Percentiles rank a stretch among this genome's conserved stretches.
These are phyloP conservation scores for Exophiala viscosa DNA, from an alignment of 2,329 filamentous ascomycete species.

Conservation along the genomic window DNA sequence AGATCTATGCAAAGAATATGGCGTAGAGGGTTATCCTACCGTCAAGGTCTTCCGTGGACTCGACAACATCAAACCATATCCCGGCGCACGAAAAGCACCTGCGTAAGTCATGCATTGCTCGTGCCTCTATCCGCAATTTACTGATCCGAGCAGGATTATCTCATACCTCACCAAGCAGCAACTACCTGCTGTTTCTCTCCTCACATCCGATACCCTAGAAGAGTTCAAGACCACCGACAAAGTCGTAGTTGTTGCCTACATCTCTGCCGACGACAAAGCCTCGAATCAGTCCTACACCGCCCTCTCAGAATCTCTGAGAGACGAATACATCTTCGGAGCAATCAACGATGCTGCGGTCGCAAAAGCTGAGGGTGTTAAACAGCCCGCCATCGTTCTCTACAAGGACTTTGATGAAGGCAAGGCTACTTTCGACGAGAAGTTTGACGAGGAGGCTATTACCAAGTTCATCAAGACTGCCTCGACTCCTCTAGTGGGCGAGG, in stretches of 20 bases:
- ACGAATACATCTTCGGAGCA: conserved; percentile 88
- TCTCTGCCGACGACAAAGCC: conserved; percentile 73
- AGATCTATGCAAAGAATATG: conserved; percentile 83
- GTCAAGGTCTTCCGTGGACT: conserved; percentile 96
- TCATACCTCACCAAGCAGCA: conserved; percentile 99
- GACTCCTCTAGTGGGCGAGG: conserved; percentile 88
- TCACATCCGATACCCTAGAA: conserved; percentile 77
- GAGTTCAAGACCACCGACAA: conserved; percentile 99
- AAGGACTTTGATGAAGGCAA: conserved; percentile 98
- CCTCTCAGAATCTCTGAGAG: conserved; percentile 72
- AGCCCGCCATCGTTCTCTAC: conserved; percentile 87
- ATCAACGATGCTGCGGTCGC: conserved; percentile 79
- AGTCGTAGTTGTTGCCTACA: conserved; percentile 88
- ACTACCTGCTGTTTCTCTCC: conserved; percentile 80
- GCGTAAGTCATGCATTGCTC: conserved; percentile 44
- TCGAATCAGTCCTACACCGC: conserved; percentile 79
- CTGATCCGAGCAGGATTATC: conserved; percentile 50
- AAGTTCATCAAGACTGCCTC: conserved; percentile 79
- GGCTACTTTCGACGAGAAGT: conserved; percentile 74
- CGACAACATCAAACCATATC: conserved; percentile 77
- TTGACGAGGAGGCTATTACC: conserved; percentile 74
- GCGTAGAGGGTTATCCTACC: conserved; percentile 96
- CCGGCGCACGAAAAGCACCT: conserved; percentile 67
- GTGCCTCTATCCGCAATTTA: background rate
- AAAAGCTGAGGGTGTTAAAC: conserved; percentile 82